Base-by-base conservation (phyloP, 192 early-diverging fungal species). In the Chytriomyces confervae region DNA sequence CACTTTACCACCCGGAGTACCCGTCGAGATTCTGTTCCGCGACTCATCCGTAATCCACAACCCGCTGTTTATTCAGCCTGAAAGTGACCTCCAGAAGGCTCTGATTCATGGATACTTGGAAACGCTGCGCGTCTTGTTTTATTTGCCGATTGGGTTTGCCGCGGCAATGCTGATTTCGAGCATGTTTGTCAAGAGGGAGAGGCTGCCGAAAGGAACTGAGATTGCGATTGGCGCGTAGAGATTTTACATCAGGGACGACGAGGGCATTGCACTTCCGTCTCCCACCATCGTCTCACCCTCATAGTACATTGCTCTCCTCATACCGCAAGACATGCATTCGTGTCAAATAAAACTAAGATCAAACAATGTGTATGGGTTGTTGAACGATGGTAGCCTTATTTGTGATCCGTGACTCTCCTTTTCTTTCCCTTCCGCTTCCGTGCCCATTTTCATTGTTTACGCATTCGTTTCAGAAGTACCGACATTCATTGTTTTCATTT, bases 171-270 rank as follows among this genome's bases (percentile, higher is more conserved):
- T 77, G 51, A 20, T 83, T 6, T 24, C 75, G 36, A 50, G 50
- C 44, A 45, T 80, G 61, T 77, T 80, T 48, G 66, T 77, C 50
- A 83, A 80, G 70, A 82, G 74, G 77, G 62, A 73, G 71, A 69
- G 70, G 71, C 50, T 82, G 76, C 77, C 80, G 20, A 74, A 74
- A 61, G 72, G 72, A 18, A 60, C 72, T 29, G 72, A 74, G 27
- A 61, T 74, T 62, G 72, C 72, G 16, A 74, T 74, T 57, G 72
- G 72, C 27, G 72, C 60, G 10, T 74, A 61, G 61, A 23, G 57
- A 61, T 61, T 36, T 36, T 36, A 36, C 36, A 36, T 36, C 36
- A 36, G 36, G 36, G 36, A 36, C 36, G 36, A 36, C 36, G 36
- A 36, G 36, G 36, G 36, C 36, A 36, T 36, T 36, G 36, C 36